These are phyloP conservation scores for Ophiostoma sp. DNA, from an alignment of 2,329 filamentous ascomycete species.

Conservation along the genomic window DNA sequence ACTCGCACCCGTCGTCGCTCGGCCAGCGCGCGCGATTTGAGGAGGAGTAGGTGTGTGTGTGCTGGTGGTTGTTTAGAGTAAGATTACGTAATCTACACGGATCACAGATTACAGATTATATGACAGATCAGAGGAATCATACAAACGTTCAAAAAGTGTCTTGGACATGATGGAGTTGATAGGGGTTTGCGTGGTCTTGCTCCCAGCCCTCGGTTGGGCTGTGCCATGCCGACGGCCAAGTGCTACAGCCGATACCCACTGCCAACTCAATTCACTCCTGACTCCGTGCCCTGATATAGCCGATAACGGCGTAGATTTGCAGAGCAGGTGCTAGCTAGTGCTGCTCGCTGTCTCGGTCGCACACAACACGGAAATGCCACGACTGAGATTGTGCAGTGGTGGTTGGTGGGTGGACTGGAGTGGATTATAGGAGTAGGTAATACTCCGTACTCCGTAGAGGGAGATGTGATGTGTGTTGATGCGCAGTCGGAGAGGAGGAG, in stretches of 20 bases:
- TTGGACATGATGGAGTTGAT: background rate
- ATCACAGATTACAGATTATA: background rate
- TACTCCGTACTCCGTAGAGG: no score
- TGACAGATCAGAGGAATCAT: background rate
- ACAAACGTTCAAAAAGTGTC: background rate
- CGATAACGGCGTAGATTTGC: background rate
- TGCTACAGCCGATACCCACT: background rate
- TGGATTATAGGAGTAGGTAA: background rate
- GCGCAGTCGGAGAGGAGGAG: background rate
- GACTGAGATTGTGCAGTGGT: background rate
- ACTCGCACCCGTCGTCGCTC: slow-evolving; percentile 24
- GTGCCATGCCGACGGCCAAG: no score
- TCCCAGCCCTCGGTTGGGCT: background rate
- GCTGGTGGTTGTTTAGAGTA: background rate
- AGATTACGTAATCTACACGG: background rate
- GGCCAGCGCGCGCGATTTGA: slow-evolving; percentile 27
- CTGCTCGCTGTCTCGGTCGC: background rate
- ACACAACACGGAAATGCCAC: background rate
- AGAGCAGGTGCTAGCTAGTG: background rate
- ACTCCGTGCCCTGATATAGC: background rate
- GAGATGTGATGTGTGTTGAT: background rate
- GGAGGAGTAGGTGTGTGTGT: background rate
- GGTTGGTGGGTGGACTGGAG: background rate
- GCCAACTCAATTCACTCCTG: background rate
- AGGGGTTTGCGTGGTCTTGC: background rate